phyloP scores from a whole-genome alignment of 257 asterid species.

The Nicotiana noctiflora region DNA sequence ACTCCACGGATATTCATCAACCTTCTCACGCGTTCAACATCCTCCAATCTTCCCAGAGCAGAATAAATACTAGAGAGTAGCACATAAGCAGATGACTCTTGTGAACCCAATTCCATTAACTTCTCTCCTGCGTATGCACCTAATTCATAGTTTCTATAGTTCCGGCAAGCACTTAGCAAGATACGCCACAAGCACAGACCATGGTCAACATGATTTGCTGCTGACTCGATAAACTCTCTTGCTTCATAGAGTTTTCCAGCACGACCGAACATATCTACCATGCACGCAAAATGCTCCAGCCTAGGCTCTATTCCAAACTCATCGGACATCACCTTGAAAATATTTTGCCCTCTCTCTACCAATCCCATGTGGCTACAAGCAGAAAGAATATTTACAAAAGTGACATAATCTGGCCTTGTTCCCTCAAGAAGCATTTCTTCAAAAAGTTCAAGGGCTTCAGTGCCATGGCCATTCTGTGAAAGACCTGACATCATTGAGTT shows the following conservation, averaged over 20 bases:
- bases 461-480: conserved; percentile 72
- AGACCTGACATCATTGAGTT: conserved; percentile 86
- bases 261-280: conserved; percentile 84
- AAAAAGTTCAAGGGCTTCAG: conserved; percentile 65
- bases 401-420: conserved; percentile 52
- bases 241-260: conserved; percentile 79
- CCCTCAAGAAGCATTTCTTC: conserved; percentile 64
- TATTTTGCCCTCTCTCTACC: conserved; percentile 57
- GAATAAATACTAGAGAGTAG: conserved; percentile 73
- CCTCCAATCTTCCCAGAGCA: conserved; percentile 51
- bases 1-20: conserved; percentile 61
- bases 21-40: conserved; percentile 64
- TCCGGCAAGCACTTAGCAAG: conserved; percentile 64
- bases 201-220: conserved; percentile 38
- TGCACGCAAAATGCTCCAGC: conserved; percentile 75
- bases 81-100: conserved; percentile 78
- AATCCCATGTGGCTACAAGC: conserved; percentile 93
- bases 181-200: conserved; percentile 77
- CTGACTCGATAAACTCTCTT: conserved; percentile 60
- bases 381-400: conserved; percentile 62
- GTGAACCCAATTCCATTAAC: conserved; percentile 63
- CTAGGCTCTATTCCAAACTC: conserved; percentile 46
- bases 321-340: conserved; percentile 46
- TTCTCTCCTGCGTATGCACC: conserved; percentile 90
- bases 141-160: conserved; percentile 58